Base-by-base conservation (phyloP, 441 rosid genomes). In the Macaranga tanarius region DNA sequence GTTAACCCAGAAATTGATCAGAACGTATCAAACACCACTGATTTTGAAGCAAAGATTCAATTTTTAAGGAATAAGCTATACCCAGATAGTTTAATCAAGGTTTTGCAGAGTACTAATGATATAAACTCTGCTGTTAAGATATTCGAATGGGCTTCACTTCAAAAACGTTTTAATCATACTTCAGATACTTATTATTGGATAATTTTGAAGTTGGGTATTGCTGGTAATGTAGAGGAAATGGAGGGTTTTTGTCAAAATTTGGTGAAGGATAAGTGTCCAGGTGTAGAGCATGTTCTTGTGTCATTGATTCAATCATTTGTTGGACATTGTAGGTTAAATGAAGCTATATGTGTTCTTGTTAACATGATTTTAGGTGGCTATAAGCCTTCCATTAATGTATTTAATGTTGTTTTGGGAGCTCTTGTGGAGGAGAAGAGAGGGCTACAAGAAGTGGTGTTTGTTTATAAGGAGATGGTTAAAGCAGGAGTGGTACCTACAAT, bases 401-500 rank as follows among this genome's bases (percentile, higher is more conserved):
- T 80, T 64, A 85, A 88, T 79, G 59, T 25, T 56, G 58, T 88
- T 42, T 62, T 88, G 82, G 79, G 83, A 71, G 84, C 79, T 47
- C 73, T 85, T 71, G 82, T 79, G 71, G 62, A 77, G 50, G 81
- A 77, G 76, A 82, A 77, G 78, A 75, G 72, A 70, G 83, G 77
- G 10, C 80, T 88, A 64, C 62, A 59, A 45, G 84, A 79, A 58
- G 62, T 82, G 13, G 28, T 86, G 65, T 85, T 88, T 77, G 84
- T 88, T 68, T 86, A 88, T 55, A 88, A 88, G 81, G 90, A 86
- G 73, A 86, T 86, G 89, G 83, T 85, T 62, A 88, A 85, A 75
- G 86, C 81, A 38, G 84, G 86, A 25, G 70, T 84, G 45, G 65
- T 67, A 15, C 90, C 92, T 2, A 84, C 56, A 5, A 73, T 82